Conservation (phyloP, 1,284 basidiomycete genomes). For the Pseudozyma hubeiensis region DNA sequence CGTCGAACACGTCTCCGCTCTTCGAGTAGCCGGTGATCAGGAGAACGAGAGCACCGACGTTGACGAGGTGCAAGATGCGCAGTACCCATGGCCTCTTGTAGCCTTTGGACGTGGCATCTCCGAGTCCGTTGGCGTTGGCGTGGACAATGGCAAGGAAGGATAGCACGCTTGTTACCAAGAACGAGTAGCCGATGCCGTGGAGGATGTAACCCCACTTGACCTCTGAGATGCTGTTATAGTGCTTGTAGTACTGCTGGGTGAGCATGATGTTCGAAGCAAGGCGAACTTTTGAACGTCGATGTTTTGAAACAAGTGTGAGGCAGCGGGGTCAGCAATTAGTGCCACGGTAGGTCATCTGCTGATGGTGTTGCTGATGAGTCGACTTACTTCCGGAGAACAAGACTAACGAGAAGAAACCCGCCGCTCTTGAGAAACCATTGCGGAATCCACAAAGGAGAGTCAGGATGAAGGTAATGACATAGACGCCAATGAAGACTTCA, state of each 20-base stretch:
- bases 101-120: constrained; percentile 8
- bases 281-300: constrained; percentile 3
- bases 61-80: constrained; percentile 13
- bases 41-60: constrained; percentile 17
- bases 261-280: constrained; percentile 19
- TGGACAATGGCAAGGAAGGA: constrained; percentile 13
- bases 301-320: background rate
- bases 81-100: constrained; percentile 14
- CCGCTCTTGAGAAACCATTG: constrained; percentile 3
- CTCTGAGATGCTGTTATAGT: constrained; percentile 7
- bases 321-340: background rate
- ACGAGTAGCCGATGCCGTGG: constrained; percentile 24
- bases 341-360: no score
- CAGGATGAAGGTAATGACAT: constrained; percentile 7
- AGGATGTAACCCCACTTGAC: constrained; percentile 20
- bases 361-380: background rate
- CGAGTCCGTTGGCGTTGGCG: constrained; percentile 2
- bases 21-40: constrained; percentile 26
- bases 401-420: constrained; percentile 11
- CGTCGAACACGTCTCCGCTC: constrained; percentile 5
- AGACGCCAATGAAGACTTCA: constrained; percentile 10
- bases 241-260: constrained; percentile 13
- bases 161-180: constrained; percentile 15
- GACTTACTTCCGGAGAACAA: constrained; percentile 6
- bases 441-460: constrained; percentile 7